Evolutionary conservation across 495 filamentous ascomycete species (phyloP).

Genomic region (Neurospora sp.): DNA sequence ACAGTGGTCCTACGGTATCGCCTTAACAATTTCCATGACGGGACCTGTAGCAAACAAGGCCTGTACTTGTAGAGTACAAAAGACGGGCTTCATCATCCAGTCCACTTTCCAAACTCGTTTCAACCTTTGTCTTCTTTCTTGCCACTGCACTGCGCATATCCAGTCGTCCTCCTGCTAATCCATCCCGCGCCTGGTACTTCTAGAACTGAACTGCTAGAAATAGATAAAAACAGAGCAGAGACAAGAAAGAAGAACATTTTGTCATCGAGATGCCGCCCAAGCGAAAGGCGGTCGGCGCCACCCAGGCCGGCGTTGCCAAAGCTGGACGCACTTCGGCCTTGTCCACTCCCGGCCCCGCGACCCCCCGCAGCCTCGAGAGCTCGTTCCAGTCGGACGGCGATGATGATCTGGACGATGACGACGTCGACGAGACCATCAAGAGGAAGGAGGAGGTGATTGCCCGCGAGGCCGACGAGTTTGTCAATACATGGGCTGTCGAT

Average conservation of each 20-base stretch:
- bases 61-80: not conserved
- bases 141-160: not conserved
- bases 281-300: slow-evolving; percentile 61
- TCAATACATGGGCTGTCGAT: slow-evolving; percentile 28
- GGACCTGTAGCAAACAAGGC: not conserved
- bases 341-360: slow-evolving; percentile 57
- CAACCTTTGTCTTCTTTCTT: not conserved
- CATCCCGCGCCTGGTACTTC: not conserved
- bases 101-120: not conserved
- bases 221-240: not conserved
- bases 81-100: not conserved
- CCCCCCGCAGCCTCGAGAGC: slow-evolving; percentile 55
- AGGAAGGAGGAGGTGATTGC: slow-evolving; percentile 46
- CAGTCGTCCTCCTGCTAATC: not conserved
- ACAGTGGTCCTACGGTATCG: not conserved
- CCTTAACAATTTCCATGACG: not conserved
- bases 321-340: slow-evolving; percentile 51
- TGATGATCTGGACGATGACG: slow-evolving; percentile 56
- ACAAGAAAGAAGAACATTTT: not conserved
- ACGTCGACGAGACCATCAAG: slow-evolving; percentile 46
- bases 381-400: slow-evolving; percentile 33
- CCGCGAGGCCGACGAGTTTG: slow-evolving; percentile 56
- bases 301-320: slow-evolving; percentile 37
- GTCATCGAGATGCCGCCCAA: slow-evolving; percentile 56
- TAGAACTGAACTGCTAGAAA: not conserved